These are phyloP conservation scores for Komagataea norvegica DNA, from an alignment of 1,139 yeast species.

Conservation along the genomic window DNA sequence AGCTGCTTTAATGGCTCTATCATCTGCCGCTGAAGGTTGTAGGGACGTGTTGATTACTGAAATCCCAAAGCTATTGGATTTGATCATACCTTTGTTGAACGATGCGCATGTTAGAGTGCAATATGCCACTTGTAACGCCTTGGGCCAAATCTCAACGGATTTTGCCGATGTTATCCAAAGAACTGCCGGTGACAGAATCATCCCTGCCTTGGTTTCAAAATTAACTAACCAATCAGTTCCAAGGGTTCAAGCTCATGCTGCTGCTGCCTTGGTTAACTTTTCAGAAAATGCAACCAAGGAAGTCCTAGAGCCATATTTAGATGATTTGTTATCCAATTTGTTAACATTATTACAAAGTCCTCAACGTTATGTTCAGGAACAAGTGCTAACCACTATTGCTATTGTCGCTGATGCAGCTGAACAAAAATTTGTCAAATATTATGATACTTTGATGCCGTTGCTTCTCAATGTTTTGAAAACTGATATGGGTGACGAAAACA, in stretches of 20 bases:
- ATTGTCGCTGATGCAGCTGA: constrained; percentile 98
- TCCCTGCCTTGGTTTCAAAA: constrained; percentile 86
- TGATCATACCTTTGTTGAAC: constrained; percentile 75
- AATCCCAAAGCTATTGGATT: constrained; percentile 73
- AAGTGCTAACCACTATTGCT: constrained; percentile 93
- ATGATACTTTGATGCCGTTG: constrained; percentile 92
- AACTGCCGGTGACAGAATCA: constrained; percentile 68
- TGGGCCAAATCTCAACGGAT: constrained; percentile 98
- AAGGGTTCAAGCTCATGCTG: constrained; percentile 96
- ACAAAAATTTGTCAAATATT: constrained; percentile 80
- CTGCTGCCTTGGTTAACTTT: constrained; percentile 95
- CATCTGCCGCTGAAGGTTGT: constrained; percentile 97
- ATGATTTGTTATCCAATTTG: constrained; percentile 67
- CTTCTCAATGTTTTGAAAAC: constrained; percentile 73
- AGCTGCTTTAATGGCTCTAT: constrained; percentile 94
- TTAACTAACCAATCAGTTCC: constrained; percentile 69
- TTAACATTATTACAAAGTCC: constrained; percentile 77
- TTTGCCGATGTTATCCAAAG: constrained; percentile 86
- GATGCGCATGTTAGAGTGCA: constrained; percentile 93
- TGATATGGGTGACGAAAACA: constrained; percentile 75
- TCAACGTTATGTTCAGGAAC: constrained; percentile 92
- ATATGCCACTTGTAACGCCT: constrained; percentile 93
- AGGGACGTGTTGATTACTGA: constrained; percentile 81
- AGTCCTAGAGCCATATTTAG: constrained; percentile 84
- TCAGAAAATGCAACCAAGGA: constrained; percentile 89